Base-by-base conservation (phyloP, 768 basidiomycete genomes). In the Lactarius sp. region DNA sequence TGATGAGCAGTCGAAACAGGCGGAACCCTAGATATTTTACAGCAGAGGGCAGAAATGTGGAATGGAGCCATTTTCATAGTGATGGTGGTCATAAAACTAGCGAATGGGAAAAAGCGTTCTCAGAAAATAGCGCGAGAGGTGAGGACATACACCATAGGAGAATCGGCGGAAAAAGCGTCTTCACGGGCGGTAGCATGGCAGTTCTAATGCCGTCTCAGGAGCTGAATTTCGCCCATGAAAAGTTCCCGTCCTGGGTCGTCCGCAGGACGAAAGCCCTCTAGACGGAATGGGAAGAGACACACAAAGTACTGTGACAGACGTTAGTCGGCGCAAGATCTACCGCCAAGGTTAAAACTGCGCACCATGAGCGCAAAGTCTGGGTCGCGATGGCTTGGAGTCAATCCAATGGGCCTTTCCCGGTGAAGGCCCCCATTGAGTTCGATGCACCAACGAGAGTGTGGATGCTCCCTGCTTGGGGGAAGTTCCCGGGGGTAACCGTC, bases 361-460 rank as follows among this genome's bases (percentile, higher is more conserved):
- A 67, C 66, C 66, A 61, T 56, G 33, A 67, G 27, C 10, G 59
- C 13, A 52, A 51, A 55, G 2, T 52, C 59, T 10, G 34, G 12
- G 31, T 16, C n/a, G 36, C 61, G 59, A 18, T 59, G 44, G 51
- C 58, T 66, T 16, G 53, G 18, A 6, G 1, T 20, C n/a, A 66
- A 56, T 22, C 56, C n/a, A n/a, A 56, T 14, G 1, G 6, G 9
- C 1, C 4, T 33, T 3, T 47, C 37, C 27, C 27, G 50, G 2
- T 37, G 59, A 12, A 67, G 56, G 2, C 5, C 2, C 6, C 66
- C 63, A 4, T 56, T 57, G 14, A 68, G 49, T 18, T 51, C 39
- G 13, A 66, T 36, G 41, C 54, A 20, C 60, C 64, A 68, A 42
- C 60, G 64, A 10, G 46, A 0, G 16, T 5, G 34, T 16, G 37